A percentile compares a stretch with the other conserved stretches of the same genome.
Evolutionary conservation across 2,329 filamentous ascomycete species (phyloP).

Genomic region (Trichoderma sp.): DNA sequence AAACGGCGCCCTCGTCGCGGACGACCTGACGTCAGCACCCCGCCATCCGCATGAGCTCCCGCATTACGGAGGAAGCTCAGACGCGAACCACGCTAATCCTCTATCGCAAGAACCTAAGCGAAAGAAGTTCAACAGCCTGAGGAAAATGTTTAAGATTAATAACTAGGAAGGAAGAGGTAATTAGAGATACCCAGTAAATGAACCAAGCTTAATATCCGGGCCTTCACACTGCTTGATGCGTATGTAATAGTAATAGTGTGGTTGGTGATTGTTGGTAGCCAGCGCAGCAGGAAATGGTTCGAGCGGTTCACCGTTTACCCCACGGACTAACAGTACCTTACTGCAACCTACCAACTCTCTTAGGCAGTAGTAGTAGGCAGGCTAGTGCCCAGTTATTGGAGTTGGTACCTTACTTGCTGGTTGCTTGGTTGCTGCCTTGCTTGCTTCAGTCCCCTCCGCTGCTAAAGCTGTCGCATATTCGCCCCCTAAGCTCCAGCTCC

Average conservation of each 20-base stretch:
- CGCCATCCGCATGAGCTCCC: slow-evolving; percentile 9
- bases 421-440: too few species aligned
- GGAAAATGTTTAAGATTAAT: slow-evolving; percentile 27
- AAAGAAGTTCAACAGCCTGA: slow-evolving; percentile 26
- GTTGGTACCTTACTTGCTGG: too few species aligned
- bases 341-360: not conserved
- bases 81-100: slow-evolving; percentile 7
- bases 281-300: too few species aligned
- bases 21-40: slow-evolving; percentile 13
- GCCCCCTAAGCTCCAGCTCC: not conserved
- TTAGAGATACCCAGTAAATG: not conserved
- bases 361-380: not conserved
- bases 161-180: not conserved
- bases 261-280: too few species aligned
- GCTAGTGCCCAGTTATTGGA: too few species aligned
- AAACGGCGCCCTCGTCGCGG: not conserved
- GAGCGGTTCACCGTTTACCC: too few species aligned
- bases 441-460: not conserved
- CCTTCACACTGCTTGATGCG: too few species aligned
- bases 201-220: not conserved
- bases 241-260: too few species aligned
- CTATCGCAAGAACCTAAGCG: slow-evolving; percentile 13
- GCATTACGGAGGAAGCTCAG: slow-evolving; percentile 6
- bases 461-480: not conserved
- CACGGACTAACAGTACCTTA: too few species aligned